These are phyloP conservation scores for Hanseniaspora lindneri DNA, from an alignment of 805 yeast species.

Conservation along the genomic window DNA sequence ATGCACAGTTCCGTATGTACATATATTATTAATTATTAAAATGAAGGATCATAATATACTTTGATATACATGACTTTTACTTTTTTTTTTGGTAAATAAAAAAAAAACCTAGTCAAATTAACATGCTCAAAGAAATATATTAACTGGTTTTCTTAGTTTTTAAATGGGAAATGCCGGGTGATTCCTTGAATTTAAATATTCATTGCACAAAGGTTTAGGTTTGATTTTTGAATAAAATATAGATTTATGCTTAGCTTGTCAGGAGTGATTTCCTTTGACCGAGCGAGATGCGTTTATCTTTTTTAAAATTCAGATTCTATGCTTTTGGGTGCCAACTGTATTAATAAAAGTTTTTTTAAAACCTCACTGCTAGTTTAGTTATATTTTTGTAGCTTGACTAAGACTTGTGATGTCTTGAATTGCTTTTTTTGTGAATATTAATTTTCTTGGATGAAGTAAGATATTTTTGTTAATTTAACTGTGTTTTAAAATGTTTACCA, in stretches of 20 bases:
- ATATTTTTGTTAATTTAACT: background rate
- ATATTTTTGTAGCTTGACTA: too few species aligned
- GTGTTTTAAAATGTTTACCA: too few species aligned
- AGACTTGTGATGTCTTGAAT: background rate
- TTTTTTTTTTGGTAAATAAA: background rate
- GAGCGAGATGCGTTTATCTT: background rate
- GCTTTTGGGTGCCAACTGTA: too few species aligned
- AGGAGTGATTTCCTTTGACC: conserved; percentile 15
- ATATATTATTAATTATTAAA: too few species aligned
- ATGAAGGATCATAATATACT: conserved; percentile 13
- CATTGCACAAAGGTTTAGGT: background rate
- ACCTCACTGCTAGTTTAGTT: too few species aligned
- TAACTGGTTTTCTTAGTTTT: conserved; percentile 13
- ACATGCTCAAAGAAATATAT: background rate
- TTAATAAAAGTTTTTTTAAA: too few species aligned
- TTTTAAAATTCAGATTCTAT: background rate
- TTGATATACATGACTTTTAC: background rate
- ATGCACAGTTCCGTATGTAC: conserved; percentile 93
- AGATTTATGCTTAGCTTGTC: background rate
- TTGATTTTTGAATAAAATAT: too few species aligned
- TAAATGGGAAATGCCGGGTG: conserved; percentile 16
- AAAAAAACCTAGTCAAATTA: background rate
- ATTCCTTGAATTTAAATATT: conserved; percentile 11
- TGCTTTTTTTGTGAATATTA: background rate
- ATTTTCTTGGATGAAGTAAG: background rate